These are phyloP conservation scores for Kalaharituber pfeilii DNA, from an alignment of 2,329 filamentous ascomycete species.

Conservation along the genomic window DNA sequence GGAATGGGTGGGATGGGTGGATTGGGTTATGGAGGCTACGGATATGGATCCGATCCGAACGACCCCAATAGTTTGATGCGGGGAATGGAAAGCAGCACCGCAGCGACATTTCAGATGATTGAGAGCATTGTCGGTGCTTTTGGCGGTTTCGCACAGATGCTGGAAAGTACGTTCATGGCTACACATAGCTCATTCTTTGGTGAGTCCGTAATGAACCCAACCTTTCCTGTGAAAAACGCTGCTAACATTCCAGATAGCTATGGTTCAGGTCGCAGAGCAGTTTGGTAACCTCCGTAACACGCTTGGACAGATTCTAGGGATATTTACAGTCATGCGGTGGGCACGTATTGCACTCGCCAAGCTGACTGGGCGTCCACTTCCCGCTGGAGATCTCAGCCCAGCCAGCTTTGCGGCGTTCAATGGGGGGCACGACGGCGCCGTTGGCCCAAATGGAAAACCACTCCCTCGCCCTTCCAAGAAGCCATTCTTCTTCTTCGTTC, in stretches of 20 bases:
- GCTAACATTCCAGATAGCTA: conserved; percentile 40
- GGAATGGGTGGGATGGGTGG: conserved; percentile 29
- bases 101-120: conserved; percentile 94
- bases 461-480: conserved; percentile 59
- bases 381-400: conserved; percentile 77
- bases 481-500: conserved; percentile 85
- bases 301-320: conserved; percentile 79
- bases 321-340: conserved; percentile 93
- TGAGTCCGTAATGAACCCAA: conserved; percentile 33
- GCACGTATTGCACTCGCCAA: conserved; percentile 80
- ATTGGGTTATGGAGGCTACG: conserved; percentile 29
- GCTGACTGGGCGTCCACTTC: conserved; percentile 75
- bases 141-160: conserved; percentile 95
- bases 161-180: conserved; percentile 99
- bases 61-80: conserved; percentile 91
- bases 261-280: conserved; percentile 96
- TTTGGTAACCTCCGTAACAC: conserved; percentile 87
- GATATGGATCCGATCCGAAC: conserved; percentile 46
- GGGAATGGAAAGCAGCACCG: conserved; percentile 83
- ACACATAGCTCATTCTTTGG: conserved; percentile 97
- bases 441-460: conserved; percentile 25
- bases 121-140: conserved; percentile 94
- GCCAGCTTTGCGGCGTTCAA: conserved; percentile 82
- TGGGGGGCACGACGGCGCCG: conserved; percentile 34
- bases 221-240: background rate